These are phyloP conservation scores for Hygrophorus russula DNA, from an alignment of 768 basidiomycete genomes.

Conservation along the genomic window DNA sequence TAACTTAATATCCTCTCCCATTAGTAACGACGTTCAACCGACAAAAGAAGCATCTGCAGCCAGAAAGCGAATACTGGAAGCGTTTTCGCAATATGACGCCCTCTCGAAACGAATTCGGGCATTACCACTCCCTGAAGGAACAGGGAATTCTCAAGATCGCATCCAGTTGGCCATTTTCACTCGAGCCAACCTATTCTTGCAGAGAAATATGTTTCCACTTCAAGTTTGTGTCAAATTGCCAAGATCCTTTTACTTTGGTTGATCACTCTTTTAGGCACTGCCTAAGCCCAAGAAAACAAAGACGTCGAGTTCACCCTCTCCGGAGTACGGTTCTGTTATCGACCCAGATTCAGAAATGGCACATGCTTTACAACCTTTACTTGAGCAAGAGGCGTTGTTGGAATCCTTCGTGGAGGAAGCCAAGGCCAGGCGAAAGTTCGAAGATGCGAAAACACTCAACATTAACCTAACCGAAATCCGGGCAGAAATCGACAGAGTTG, in stretches of 20 bases:
- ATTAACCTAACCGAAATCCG: conserved; percentile 74
- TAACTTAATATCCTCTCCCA: neutral
- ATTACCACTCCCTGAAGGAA: conserved; percentile 50
- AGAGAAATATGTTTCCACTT: conserved; percentile 83
- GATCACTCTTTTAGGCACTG: conserved; percentile 24
- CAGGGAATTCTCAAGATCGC: conserved; percentile 68
- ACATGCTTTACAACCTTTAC: conserved; percentile 67
- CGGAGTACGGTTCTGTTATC: conserved; percentile 19
- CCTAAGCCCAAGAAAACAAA: conserved; percentile 31
- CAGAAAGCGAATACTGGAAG: conserved; percentile 74
- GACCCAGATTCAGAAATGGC: conserved; percentile 67
- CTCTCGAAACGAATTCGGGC: conserved; percentile 76
- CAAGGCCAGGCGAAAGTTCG: conserved; percentile 83
- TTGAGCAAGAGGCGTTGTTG: conserved; percentile 90
- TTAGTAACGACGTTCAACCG: conserved; percentile 35
- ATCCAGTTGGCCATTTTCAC: conserved; percentile 75
- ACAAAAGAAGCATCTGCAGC: conserved; percentile 56
- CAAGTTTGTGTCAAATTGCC: conserved; percentile 33
- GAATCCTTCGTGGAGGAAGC: conserved; percentile 89
- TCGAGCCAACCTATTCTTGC: conserved; percentile 70
- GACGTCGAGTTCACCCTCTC: conserved; percentile 3
- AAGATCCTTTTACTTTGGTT: neutral
- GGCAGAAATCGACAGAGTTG: conserved; percentile 66
- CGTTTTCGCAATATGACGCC: conserved; percentile 83
- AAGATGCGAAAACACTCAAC: conserved; percentile 83